Conservation (phyloP, 306 rosid genomes). For the Cucurbita moschata region DNA sequence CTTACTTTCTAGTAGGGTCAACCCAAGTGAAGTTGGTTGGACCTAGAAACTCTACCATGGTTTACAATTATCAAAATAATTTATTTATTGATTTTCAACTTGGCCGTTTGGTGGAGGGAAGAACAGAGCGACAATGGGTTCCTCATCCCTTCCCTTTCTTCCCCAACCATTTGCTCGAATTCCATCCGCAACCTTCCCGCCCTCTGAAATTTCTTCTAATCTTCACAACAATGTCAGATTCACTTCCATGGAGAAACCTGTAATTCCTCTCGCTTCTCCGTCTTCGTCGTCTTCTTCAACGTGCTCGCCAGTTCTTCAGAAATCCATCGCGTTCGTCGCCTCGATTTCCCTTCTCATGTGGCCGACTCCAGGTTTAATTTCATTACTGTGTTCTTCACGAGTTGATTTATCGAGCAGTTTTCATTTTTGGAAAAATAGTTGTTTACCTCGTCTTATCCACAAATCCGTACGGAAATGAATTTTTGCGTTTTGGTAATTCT, state of each 20-base stretch:
- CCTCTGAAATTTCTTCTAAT: constrained; percentile 14
- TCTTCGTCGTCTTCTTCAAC: constrained; percentile 10
- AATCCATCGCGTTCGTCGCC: constrained; percentile 61
- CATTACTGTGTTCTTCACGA: background rate
- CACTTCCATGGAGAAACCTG: constrained; percentile 5
- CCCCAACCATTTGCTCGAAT: constrained; percentile 14
- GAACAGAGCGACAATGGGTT: constrained; percentile 36
- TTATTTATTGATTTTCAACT: background rate
- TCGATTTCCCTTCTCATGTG: constrained; percentile 59
- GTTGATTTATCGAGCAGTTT: background rate
- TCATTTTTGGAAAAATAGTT: background rate
- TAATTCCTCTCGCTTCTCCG: constrained; percentile 3
- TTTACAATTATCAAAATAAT: background rate
- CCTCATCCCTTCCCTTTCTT: constrained; percentile 38
- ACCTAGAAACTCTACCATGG: background rate
- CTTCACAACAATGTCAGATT: constrained; percentile 13
- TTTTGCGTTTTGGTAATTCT: background rate
- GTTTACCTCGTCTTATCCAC: background rate
- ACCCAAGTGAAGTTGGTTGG: too few relatives aligned
- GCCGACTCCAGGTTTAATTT: constrained; percentile 48
- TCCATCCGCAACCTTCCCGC: constrained; percentile 11
- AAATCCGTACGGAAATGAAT: background rate
- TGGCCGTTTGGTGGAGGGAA: background rate
- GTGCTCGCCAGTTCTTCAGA: constrained; percentile 22
- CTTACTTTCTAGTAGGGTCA: too few relatives aligned